These are phyloP conservation scores for Tephrocybe sp. DNA, from an alignment of 768 basidiomycete genomes.

Conservation along the genomic window DNA sequence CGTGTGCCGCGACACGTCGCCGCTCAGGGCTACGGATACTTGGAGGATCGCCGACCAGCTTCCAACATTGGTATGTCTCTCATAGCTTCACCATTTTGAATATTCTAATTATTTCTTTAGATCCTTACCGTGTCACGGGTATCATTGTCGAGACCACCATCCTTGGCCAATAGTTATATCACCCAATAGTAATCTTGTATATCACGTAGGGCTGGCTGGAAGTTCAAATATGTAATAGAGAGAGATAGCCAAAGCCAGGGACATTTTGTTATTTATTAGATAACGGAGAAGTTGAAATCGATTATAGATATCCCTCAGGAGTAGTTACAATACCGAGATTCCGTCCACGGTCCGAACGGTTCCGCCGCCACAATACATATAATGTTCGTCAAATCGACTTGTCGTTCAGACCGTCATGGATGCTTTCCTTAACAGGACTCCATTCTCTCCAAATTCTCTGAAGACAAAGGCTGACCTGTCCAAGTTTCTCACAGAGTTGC, in stretches of 20 bases:
- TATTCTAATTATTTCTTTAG: conserved; percentile 35
- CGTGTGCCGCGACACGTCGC: conserved; percentile 95
- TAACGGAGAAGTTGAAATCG: background rate
- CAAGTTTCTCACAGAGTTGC: conserved; percentile 52
- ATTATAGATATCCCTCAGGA: too few species aligned
- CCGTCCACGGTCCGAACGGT: conserved; percentile 11
- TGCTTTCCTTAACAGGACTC: conserved; percentile 35
- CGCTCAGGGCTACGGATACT: conserved; percentile 89
- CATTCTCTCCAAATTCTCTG: conserved; percentile 60
- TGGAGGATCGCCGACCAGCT: conserved; percentile 96
- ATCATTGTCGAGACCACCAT: conserved; percentile 89
- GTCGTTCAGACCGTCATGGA: conserved; percentile 22
- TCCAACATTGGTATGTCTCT: conserved; percentile 85
- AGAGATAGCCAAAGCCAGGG: conserved; percentile 11
- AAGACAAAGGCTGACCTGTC: conserved; percentile 60
- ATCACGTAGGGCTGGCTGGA: conserved; percentile 3
- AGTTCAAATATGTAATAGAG: conserved; percentile 2
- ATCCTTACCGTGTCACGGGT: conserved; percentile 93
- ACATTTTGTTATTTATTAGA: conserved; percentile 13
- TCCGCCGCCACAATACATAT: conserved; percentile 11
- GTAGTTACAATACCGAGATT: too few species aligned
- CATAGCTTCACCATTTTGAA: conserved; percentile 4
- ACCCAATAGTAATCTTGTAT: conserved; percentile 9
- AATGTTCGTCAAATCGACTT: background rate
- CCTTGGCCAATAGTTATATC: conserved; percentile 51